A percentile compares a stretch with the other conserved stretches of the same genome.
Evolutionary conservation across 2,329 filamentous ascomycete genomes (phyloP).

Genomic region (Penicillium sclerotigenum): DNA sequence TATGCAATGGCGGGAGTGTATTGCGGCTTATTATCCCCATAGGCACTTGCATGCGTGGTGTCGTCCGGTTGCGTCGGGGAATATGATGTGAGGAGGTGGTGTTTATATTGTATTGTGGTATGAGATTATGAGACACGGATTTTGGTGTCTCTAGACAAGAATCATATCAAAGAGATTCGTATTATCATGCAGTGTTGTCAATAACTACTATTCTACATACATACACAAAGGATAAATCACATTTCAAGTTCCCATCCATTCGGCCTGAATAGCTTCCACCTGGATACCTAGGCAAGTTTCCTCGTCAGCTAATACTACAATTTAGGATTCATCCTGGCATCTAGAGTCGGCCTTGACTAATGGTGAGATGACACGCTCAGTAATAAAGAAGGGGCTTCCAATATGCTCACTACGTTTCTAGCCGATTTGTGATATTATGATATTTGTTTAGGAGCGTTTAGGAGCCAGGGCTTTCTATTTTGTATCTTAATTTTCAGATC

Average conservation of each 20-base stretch:
- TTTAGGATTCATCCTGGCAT: too few relatives aligned
- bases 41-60: conserved; percentile 2
- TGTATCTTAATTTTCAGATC: too few relatives aligned
- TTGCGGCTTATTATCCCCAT: neutral
- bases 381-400: too few relatives aligned
- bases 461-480: too few relatives aligned
- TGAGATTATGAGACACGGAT: neutral
- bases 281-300: too few relatives aligned
- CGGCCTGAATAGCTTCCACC: too few relatives aligned
- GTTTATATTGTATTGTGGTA: neutral
- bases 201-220: neutral
- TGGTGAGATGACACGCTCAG: too few relatives aligned
- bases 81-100: neutral
- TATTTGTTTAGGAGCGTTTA: too few relatives aligned
- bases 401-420: too few relatives aligned
- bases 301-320: too few relatives aligned
- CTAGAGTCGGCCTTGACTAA: too few relatives aligned
- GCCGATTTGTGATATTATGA: too few relatives aligned
- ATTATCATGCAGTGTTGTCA: neutral
- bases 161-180: neutral
- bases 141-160: neutral
- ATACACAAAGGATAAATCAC: neutral
- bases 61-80: neutral
- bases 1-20: conserved; percentile 2
- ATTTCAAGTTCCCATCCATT: neutral